Evolutionary conservation across 2,329 filamentous ascomycete species (phyloP).

Genomic region (Leptographium wingfieldii): DNA sequence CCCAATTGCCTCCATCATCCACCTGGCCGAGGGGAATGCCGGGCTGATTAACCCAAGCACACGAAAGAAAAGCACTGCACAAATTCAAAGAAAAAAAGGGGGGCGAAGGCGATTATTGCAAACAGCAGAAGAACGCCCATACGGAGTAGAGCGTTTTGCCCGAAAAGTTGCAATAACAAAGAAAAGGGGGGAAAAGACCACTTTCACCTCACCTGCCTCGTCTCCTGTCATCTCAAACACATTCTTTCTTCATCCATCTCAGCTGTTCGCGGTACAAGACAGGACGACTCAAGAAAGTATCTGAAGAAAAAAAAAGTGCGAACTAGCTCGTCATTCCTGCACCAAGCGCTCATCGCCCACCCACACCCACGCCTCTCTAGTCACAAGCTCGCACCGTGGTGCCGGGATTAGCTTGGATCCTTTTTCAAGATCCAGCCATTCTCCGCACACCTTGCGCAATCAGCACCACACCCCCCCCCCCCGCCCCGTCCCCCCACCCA

Average conservation of each 20-base stretch:
- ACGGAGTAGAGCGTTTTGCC: background rate
- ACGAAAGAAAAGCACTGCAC: background rate
- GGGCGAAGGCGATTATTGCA: background rate
- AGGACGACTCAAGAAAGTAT: background rate
- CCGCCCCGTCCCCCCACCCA: too few species aligned
- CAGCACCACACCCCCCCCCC: conserved; percentile 3
- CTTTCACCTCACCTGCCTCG: background rate
- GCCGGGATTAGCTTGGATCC: conserved; percentile 4
- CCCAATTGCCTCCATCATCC: background rate
- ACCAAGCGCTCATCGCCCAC: background rate
- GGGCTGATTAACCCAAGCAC: background rate
- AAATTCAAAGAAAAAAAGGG: background rate
- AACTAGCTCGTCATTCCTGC: background rate
- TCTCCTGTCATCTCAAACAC: background rate
- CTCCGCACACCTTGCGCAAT: conserved; percentile 10
- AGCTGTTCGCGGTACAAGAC: background rate
- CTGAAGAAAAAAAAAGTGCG: background rate
- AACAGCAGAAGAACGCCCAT: background rate
- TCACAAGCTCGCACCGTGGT: conserved; percentile 8
- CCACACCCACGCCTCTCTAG: conserved; percentile 3
- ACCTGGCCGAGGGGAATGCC: conserved; percentile 1
- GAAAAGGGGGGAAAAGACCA: background rate
- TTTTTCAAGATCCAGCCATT: conserved; percentile 7
- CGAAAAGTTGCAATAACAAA: conserved; percentile 1
- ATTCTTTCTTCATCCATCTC: background rate